Evolutionary conservation across 768 basidiomycete genomes (phyloP), one percentile per base, ranked within the genome.

Genomic region (Agrocybe pediades): DNA sequence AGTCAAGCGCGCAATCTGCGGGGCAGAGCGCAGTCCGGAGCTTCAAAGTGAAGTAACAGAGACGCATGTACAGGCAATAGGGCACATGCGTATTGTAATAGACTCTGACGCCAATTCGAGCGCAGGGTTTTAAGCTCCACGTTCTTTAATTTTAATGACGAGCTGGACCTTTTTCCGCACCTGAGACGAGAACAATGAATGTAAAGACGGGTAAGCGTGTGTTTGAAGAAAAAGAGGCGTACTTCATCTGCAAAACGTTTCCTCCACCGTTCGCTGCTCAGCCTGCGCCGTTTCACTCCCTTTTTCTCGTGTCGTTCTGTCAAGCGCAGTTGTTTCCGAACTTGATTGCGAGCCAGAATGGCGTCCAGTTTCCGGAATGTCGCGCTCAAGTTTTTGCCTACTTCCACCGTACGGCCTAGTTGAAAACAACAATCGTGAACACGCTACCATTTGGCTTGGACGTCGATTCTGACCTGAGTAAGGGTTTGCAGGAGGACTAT

Each of bases 141-240:
- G 83, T 56, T 81, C 81, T 62, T 88, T 86, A 64, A 92, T 92
- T 70, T 85, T 84, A 56, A 81, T 80, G 59, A 92, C 91, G 27
- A 93, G 72, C 64, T 88, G 82, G 30, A 92, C 88, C 73, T 89
- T 92, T 74, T 83, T 83, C 69, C 91, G 83, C 56, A 93, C 90
- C 91, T 93, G 53, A 42, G 19, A 55, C 25, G 43, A 55, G 41
- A 50, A 48, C 15, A 27, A 17, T 36, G 40, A 21, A 54, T 46
- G 52, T 54, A 50, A 55, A 25, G 45, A 51, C 49, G 44, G 53
- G 48, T 46, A 13, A 53, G 26, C 21, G 33, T 48, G 36, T 15
- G 39, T 19, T 26, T 41, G 33, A 26, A 50, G 27, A 36, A 36
- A 33, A 53, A 21, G 27, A 56, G 40, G 63, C 83, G 59, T 72